A percentile compares a stretch with the other conserved stretches of the same genome.
Evolutionary conservation across 2,329 filamentous ascomycete species (phyloP).

Genomic region (Periconia macrospinosa): DNA sequence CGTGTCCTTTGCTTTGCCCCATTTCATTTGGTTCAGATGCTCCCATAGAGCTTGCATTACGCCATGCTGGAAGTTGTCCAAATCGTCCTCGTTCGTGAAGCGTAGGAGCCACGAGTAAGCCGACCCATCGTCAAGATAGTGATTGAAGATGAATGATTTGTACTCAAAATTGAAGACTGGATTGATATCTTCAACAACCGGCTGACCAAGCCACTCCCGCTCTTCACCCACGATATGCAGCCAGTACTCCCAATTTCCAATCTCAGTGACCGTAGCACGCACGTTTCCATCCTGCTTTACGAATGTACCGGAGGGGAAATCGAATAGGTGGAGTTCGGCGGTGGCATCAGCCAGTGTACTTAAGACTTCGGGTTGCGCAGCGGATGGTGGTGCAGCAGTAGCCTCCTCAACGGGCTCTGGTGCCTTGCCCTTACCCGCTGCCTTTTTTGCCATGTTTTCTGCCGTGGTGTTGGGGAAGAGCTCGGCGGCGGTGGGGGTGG

Average conservation of each 20-base stretch:
- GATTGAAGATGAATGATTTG: constrained; percentile 98
- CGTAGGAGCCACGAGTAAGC: constrained; percentile 95
- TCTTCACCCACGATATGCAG: constrained; percentile 77
- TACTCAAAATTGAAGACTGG: constrained; percentile 99
- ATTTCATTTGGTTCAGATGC: constrained; percentile 90
- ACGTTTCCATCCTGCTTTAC: constrained; percentile 75
- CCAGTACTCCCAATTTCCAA: constrained; percentile 95
- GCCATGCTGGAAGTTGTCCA: constrained; percentile 89
- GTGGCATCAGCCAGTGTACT: constrained; percentile 75
- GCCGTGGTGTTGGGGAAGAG: constrained; percentile 40
- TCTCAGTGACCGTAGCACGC: constrained; percentile 78
- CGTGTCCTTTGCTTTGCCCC: constrained; percentile 87
- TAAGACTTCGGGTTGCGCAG: constrained; percentile 64
- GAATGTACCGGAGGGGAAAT: constrained; percentile 85
- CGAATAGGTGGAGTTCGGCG: constrained; percentile 90
- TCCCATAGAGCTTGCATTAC: constrained; percentile 97
- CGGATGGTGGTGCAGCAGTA: constrained; percentile 63
- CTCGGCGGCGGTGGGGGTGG: constrained; percentile 33
- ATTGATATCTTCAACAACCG: constrained; percentile 87
- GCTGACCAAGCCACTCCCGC: constrained; percentile 83
- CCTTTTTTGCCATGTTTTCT: constrained; percentile 48
- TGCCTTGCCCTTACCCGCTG: constrained; percentile 31
- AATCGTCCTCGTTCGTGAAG: constrained; percentile 79
- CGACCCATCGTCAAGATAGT: constrained; percentile 83
- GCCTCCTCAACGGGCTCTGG: constrained; percentile 46